Evolutionary conservation across 2,329 filamentous ascomycete species (phyloP).

Genomic region (Pochonia chlamydosporia): DNA sequence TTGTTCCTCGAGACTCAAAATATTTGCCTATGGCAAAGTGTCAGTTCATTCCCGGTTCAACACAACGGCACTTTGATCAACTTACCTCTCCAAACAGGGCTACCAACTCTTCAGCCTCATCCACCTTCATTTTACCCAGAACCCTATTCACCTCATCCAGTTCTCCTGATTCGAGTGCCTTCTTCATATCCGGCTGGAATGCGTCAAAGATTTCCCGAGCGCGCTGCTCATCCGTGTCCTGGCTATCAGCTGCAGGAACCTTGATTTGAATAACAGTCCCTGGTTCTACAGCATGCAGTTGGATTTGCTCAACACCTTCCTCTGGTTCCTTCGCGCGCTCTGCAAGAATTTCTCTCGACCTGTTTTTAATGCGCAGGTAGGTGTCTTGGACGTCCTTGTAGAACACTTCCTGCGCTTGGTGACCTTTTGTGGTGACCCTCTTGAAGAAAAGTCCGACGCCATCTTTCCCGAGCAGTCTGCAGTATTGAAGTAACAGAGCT

Average conservation of each 20-base stretch:
- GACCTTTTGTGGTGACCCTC: conserved; percentile 80
- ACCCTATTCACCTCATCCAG: conserved; percentile 58
- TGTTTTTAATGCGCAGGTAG: conserved; percentile 72
- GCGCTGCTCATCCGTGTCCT: conserved; percentile 57
- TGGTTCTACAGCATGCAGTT: conserved; percentile 92
- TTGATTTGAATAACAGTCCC: conserved; percentile 86
- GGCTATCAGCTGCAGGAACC: conserved; percentile 64
- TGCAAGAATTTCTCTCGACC: conserved; percentile 64
- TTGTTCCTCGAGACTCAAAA: conserved; percentile 85
- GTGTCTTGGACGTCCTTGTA: conserved; percentile 87
- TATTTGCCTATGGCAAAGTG: conserved; percentile 54
- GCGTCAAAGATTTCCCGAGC: conserved; percentile 73
- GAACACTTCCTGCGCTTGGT: conserved; percentile 89
- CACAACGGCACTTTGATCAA: conserved; percentile 1
- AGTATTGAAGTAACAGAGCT: conserved; percentile 89
- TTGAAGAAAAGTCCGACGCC: conserved; percentile 94
- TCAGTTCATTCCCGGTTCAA: background rate
- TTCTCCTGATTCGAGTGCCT: conserved; percentile 80
- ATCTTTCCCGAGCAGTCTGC: conserved; percentile 79
- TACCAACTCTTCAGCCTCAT: conserved; percentile 81
- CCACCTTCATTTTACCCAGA: conserved; percentile 79
- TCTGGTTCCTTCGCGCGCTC: conserved; percentile 43
- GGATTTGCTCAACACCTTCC: conserved; percentile 80
- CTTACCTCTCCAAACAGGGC: conserved; percentile 67
- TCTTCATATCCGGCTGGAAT: conserved; percentile 75